Conservation (phyloP, 495 filamentous ascomycete genomes). For the Neurospora sp. region DNA sequence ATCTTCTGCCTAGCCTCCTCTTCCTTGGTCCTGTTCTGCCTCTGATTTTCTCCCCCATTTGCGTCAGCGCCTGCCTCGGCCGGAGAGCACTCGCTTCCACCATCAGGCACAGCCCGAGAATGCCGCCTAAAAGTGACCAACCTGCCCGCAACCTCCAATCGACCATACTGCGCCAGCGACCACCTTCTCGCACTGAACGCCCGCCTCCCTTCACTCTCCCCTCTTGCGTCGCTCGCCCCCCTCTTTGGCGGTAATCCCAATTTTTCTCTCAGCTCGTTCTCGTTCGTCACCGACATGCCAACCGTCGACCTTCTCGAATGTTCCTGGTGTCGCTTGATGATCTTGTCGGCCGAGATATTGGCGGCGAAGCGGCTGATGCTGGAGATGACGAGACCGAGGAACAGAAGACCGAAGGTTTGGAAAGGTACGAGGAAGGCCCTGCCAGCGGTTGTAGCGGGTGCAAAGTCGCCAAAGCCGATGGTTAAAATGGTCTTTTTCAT, state of each 20-base stretch:
- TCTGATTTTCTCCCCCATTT: neutral
- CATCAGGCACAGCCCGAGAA: neutral
- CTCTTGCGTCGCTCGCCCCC: neutral
- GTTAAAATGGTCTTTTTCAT: conserved; percentile 42
- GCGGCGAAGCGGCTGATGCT: conserved; percentile 55
- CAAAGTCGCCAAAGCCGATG: conserved; percentile 58
- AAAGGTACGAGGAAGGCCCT: conserved; percentile 57
- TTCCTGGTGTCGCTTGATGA: conserved; percentile 55
- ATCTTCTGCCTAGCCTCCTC: neutral
- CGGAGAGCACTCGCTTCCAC: neutral
- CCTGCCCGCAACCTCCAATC: conserved; percentile 24
- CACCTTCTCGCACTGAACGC: neutral
- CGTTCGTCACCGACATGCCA: conserved; percentile 40
- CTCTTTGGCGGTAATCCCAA: conserved; percentile 27
- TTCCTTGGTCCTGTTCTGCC: neutral
- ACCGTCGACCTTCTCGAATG: conserved; percentile 47
- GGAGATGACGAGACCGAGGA: conserved; percentile 63
- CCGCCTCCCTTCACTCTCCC: neutral
- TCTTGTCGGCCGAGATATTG: conserved; percentile 55
- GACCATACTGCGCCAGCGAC: conserved; percentile 27
- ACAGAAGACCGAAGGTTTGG: conserved; percentile 64
- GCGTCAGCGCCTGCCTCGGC: neutral
- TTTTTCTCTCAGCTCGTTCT: conserved; percentile 31
- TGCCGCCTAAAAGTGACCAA: conserved; percentile 20
- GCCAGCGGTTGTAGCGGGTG: conserved; percentile 36